Evolutionary conservation across 2,329 filamentous ascomycete species (phyloP), one percentile per base, ranked within the genome.

Genomic region (Cucurbitaria berberidis): DNA sequence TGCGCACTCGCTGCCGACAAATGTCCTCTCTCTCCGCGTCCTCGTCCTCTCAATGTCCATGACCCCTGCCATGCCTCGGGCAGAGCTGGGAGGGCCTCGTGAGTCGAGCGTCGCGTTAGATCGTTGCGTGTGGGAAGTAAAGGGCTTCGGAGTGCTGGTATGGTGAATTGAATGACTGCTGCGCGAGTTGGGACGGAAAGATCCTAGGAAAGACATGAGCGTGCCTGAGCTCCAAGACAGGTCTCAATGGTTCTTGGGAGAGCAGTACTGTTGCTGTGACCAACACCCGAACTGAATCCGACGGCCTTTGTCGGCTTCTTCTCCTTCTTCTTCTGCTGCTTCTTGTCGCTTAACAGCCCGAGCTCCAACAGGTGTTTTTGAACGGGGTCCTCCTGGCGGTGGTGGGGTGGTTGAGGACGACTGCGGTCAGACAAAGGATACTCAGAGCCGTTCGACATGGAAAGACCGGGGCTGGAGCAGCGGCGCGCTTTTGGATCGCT

Each of bases 1-100:
- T 45, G 93, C 90, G 77, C 95, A 99, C 78, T 96, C 90, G 73
- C 87, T 92, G 40, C 95, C 95, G 48, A 98, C 90, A 77, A 97
- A 98, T 1, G 93, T 99, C 72, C 95, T 86, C 77, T 98, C 93
- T 70, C 93, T 85, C 71, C 95, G 86, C 62, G 87, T 88, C 62
- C 91, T 88, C 67, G 85, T 88, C 69, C 91, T 84, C 69, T 96
- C 91, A 46, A 89, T 81, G 68, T 88, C 87, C 80, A 91, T 85
- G 74, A 85, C 84, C 68, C 84, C 84, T 48, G 86, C 82, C 79
- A 88, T 87, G 63, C 69, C 74, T 74, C 73, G 69, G 57, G 62
- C 60, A 32, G 69, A 70, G 58, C 70, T 70, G 36, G 70, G 63
- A 13, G 70, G 74, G 21, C 56, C 48, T 35, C 68, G 60, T 18